phyloP scores from a whole-genome alignment of 129 eudicot genomes.

The Flaveria brownii region DNA sequence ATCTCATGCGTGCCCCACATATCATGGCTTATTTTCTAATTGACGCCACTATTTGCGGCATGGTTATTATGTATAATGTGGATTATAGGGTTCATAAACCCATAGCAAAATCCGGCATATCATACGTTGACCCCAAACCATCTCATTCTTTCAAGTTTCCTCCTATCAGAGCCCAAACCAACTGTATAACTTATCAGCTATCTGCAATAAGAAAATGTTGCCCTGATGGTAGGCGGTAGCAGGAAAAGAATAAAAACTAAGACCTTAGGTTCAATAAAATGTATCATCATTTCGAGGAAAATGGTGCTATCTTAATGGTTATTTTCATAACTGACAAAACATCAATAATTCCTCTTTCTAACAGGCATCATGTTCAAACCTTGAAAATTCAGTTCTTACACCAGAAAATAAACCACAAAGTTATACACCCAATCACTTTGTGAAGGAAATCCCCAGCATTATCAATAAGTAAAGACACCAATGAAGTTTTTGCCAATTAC shows the following conservation, averaged over 20 bases:
- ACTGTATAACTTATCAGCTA: not conserved
- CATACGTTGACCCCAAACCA: not conserved
- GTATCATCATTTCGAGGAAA: conserved; percentile 14
- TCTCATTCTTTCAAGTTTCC: conserved; percentile 10
- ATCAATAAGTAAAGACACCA: not conserved
- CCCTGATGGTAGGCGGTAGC: too few species aligned
- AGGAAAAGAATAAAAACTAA: not conserved
- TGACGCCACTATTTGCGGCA: not conserved
- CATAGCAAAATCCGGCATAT: too few species aligned
- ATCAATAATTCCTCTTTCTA: conserved; percentile 12
- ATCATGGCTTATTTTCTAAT: not conserved
- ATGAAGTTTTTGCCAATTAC: conserved; percentile 6
- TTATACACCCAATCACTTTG: not conserved
- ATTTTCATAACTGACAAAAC: conserved; percentile 13
- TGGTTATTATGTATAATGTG: not conserved
- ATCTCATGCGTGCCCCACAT: conserved; percentile 7
- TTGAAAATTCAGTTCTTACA: conserved; percentile 6
- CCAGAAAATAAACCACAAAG: conserved; percentile 4
- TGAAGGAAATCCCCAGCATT: not conserved
- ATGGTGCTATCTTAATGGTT: not conserved
- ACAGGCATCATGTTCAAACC: conserved; percentile 7
- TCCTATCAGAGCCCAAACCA: conserved; percentile 25
- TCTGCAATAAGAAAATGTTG: not conserved
- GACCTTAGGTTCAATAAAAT: conserved; percentile 6
- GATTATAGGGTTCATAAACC: not conserved